Conservation (phyloP, 2,329 filamentous ascomycete genomes). For the Orbilia quercus region DNA sequence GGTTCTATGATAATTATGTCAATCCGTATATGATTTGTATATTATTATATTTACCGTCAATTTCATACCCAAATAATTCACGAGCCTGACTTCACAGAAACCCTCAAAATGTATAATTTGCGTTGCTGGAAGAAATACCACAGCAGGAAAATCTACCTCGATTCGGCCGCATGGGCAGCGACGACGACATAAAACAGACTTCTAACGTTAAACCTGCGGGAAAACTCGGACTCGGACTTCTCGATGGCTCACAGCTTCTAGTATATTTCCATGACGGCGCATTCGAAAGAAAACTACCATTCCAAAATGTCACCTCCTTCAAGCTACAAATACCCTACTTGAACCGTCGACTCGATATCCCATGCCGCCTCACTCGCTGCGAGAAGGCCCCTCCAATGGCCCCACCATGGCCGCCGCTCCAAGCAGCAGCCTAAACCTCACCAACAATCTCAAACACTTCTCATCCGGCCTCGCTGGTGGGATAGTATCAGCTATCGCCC, state of each 20-base stretch:
- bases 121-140: background rate
- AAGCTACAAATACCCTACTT: constrained; percentile 41
- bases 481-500: constrained; percentile 84
- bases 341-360: background rate
- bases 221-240: constrained; percentile 10
- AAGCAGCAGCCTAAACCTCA: constrained; percentile 29
- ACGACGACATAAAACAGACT: constrained; percentile 24
- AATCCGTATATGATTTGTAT: too few species aligned
- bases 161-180: background rate
- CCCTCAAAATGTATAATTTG: constrained; percentile 1
- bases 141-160: constrained; percentile 5
- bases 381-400: constrained; percentile 34
- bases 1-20: too few species aligned
- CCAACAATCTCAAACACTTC: constrained; percentile 71
- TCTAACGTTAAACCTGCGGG: constrained; percentile 12
- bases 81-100: background rate
- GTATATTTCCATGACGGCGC: constrained; percentile 4
- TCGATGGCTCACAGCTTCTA: constrained; percentile 31
- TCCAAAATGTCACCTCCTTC: constrained; percentile 34
- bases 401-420: constrained; percentile 15
- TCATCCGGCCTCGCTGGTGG: constrained; percentile 87
- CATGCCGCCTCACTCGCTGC: constrained; percentile 39
- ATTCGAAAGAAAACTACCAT: background rate
- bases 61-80: too few species aligned
- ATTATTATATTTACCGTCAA: too few species aligned